These are phyloP conservation scores for Diaporthe humulicola DNA, from an alignment of 2,329 filamentous ascomycete species.

Conservation along the genomic window DNA sequence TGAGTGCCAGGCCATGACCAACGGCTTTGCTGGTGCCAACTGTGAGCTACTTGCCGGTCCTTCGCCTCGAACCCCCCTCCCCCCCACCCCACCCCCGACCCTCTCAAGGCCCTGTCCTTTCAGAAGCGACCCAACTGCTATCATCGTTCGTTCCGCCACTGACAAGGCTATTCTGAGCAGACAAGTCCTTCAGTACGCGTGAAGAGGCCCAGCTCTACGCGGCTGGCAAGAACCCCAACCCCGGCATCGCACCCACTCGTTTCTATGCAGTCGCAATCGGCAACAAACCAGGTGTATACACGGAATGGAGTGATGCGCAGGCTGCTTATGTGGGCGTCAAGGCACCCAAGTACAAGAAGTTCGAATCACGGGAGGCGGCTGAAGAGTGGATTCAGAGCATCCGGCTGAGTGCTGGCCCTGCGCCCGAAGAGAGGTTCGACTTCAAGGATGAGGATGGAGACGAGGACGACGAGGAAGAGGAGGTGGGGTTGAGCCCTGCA, in stretches of 20 bases:
- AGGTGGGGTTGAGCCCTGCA: constrained; percentile 48
- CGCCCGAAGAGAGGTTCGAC: constrained; percentile 28
- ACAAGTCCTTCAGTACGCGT: constrained; percentile 81
- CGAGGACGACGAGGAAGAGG: constrained; percentile 47
- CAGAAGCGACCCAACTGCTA: background rate
- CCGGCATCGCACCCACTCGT: constrained; percentile 56
- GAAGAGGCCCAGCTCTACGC: constrained; percentile 86
- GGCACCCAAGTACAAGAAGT: constrained; percentile 78
- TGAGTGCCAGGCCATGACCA: constrained; percentile 72
- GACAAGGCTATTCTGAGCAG: constrained; percentile 57
- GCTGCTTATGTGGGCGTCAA: constrained; percentile 81
- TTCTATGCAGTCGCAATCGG: constrained; percentile 75
- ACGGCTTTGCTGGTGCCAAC: constrained; percentile 72
- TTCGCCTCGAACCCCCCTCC: background rate
- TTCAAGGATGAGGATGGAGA: constrained; percentile 43
- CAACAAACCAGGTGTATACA: constrained; percentile 70
- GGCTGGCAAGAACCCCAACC: constrained; percentile 67
- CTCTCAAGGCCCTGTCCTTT: background rate
- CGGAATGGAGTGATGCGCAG: constrained; percentile 77
- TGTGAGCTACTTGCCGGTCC: constrained; percentile 67
- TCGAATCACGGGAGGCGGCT: constrained; percentile 77
- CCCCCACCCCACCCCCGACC: background rate
- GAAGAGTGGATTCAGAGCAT: constrained; percentile 77
- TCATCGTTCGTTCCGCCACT: background rate
- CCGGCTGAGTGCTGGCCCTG: constrained; percentile 33